phyloP scores from a whole-genome alignment of 768 basidiomycete genomes.

The Boletellus ananiceps region DNA sequence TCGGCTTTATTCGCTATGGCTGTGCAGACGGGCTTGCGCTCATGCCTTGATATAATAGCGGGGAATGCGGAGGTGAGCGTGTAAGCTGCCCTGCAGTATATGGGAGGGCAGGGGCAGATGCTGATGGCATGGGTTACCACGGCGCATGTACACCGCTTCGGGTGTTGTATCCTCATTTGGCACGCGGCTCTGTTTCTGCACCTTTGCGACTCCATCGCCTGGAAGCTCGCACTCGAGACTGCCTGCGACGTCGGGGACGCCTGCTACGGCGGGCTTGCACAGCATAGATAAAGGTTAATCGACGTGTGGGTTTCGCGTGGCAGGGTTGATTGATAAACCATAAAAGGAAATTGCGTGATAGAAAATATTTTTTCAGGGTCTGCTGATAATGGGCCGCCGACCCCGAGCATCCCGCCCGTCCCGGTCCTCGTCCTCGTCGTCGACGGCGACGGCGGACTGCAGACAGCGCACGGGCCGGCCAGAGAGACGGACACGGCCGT shows the following conservation, averaged over 20 bases:
- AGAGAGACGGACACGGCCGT: slow-evolving; percentile 1
- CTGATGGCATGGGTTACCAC: slow-evolving; percentile 17
- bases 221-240: neutral
- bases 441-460: neutral
- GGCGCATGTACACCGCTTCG: slow-evolving; percentile 22
- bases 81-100: slow-evolving; percentile 25
- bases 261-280: slow-evolving; percentile 3
- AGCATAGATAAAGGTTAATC: slow-evolving; percentile 20
- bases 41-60: slow-evolving; percentile 38
- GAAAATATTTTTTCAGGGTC: slow-evolving; percentile 14
- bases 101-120: slow-evolving; percentile 12
- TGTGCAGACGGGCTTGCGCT: slow-evolving; percentile 51
- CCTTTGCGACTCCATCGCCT: neutral
- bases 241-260: too few species aligned
- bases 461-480: neutral
- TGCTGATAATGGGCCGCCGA: slow-evolving; percentile 2
- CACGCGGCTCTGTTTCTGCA: neutral
- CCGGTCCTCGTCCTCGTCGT: slow-evolving; percentile 5
- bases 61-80: slow-evolving; percentile 7
- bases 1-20: slow-evolving; percentile 54
- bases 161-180: slow-evolving; percentile 14
- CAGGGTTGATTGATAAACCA: slow-evolving; percentile 10
- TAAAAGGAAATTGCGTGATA: slow-evolving; percentile 10
- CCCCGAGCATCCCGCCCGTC: slow-evolving; percentile 23
- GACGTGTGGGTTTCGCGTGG: slow-evolving; percentile 12